phyloP scores from a whole-genome alignment of 2,329 filamentous ascomycete species.

The Neonectria faginata region DNA sequence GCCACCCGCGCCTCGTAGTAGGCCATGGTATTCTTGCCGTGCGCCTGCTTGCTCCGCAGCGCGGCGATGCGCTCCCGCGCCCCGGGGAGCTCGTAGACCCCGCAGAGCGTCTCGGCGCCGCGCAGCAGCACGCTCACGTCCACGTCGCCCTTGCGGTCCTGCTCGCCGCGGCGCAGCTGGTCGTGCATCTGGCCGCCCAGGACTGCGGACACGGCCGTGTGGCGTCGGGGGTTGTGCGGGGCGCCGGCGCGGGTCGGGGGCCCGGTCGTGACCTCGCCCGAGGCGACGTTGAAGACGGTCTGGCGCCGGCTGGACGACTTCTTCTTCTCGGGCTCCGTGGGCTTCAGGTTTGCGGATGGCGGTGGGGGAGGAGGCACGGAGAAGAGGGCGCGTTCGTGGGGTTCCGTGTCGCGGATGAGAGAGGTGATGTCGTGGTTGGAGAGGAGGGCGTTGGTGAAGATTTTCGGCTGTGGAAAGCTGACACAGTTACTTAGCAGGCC shows the following conservation, averaged over 20 bases:
- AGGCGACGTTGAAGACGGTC: constrained; percentile 75
- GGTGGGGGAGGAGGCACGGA: constrained; percentile 82
- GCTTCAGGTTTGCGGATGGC: constrained; percentile 49
- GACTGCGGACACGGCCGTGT: constrained; percentile 90
- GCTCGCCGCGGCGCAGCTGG: constrained; percentile 73
- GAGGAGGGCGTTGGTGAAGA: constrained; percentile 94
- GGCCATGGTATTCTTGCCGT: constrained; percentile 78
- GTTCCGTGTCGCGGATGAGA: constrained; percentile 93
- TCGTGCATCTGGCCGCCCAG: constrained; percentile 89
- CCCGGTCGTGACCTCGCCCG: constrained; percentile 71
- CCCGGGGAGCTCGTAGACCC: constrained; percentile 86
- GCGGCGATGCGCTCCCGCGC: constrained; percentile 80
- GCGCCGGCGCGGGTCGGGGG: constrained; percentile 59
- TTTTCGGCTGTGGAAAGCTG: constrained; percentile 90
- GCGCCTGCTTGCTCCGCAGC: constrained; percentile 76
- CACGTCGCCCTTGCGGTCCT: constrained; percentile 71
- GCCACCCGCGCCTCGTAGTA: constrained; percentile 85
- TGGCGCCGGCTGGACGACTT: constrained; percentile 62
- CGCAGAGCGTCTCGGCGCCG: constrained; percentile 90
- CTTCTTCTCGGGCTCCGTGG: constrained; percentile 54
- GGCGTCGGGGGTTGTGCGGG: constrained; percentile 67
- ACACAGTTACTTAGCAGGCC: constrained; percentile 5
- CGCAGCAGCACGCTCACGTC: constrained; percentile 87
- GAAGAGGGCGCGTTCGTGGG: constrained; percentile 94
- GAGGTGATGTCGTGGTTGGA: constrained; percentile 91